Evolutionary conservation across 2,329 filamentous ascomycete species (phyloP), one percentile per base, ranked within the genome.

Genomic region (Pseudogymnoascus sp.): DNA sequence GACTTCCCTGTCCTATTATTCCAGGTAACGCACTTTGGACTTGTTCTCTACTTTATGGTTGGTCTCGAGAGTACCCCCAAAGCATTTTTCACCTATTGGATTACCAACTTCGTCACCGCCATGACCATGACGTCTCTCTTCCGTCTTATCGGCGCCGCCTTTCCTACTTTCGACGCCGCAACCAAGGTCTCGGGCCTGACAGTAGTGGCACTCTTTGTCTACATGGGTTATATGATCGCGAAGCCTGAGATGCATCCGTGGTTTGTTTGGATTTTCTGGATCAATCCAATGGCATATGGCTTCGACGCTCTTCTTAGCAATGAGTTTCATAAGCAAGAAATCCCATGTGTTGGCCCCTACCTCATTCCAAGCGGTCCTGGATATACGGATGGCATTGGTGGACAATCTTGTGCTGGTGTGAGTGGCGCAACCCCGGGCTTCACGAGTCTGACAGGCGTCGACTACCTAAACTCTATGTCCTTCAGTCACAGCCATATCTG

Each of bases 301-400:
- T 91, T 90, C 63, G 85, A 90, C 66, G 82, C 82, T 0, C 72
- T 92, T 0, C 78, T 91, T 69, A 78, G 85, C 0, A 91, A 91
- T 68, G 89, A 92, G 70, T 90, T 91, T 63, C 80, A 88, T 66
- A 76, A 76, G 75, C 38, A 76, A 88, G 70, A 77, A 2, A 79
- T 85, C n/a, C 74, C 77, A 0, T 86, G 84, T 64, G 78, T 79
- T 3, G 77, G 75, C 2, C 66, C 65, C 28, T 83, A 82, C 64
- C 72, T 86, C 6, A 75, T 85, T 2, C 83, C 83, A 0, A 78
- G 71, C 60, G 81, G 82, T 0, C 16, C 22, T 16, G 75, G 75
- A 1, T 87, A 84, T 62, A 60, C 19, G 11, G 41, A 46, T 41
- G 38, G 38, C 38, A 41, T 22, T 41, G 41, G 41, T 70, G 69